phyloP scores from a whole-genome alignment of 805 yeast species.

The Brettanomyces naardenensis region DNA sequence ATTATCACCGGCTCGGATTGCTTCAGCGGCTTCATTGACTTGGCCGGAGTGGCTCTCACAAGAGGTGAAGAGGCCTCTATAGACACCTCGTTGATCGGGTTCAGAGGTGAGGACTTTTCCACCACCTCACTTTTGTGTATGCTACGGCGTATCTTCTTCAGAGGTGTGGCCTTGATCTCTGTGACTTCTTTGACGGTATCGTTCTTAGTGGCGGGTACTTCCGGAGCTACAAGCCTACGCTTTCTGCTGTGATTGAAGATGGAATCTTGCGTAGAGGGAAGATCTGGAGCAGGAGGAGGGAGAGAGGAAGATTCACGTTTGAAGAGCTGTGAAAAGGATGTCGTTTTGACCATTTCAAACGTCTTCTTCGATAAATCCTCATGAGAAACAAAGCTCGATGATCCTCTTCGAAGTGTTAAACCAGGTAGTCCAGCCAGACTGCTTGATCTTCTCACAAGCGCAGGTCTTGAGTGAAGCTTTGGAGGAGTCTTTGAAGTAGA shows the following conservation, averaged over 20 bases:
- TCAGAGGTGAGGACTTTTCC: background rate
- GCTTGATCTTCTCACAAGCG: background rate
- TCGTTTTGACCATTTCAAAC: slow-evolving; percentile 24
- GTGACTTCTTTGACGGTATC: slow-evolving; percentile 1
- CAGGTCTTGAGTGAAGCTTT: background rate
- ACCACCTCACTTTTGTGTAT: background rate
- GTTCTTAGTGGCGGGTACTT: background rate
- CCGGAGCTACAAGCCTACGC: slow-evolving; percentile 10
- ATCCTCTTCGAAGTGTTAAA: slow-evolving; percentile 15
- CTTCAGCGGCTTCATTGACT: background rate
- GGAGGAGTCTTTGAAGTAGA: too few species aligned
- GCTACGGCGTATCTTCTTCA: slow-evolving; percentile 10
- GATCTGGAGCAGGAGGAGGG: slow-evolving; percentile 6
- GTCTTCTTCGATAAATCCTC: slow-evolving; percentile 22
- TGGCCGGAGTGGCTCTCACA: slow-evolving; percentile 3
- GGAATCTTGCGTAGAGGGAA: background rate
- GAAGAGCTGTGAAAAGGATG: slow-evolving; percentile 13
- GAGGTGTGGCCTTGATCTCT: slow-evolving; percentile 26
- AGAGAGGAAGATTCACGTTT: background rate
- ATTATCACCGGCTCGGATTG: background rate
- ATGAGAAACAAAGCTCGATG: slow-evolving; percentile 16
- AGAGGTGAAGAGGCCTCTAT: slow-evolving; percentile 1
- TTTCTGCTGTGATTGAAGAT: slow-evolving; percentile 16
- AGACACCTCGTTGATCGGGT: background rate
- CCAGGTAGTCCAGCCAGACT: slow-evolving; percentile 8